Evolutionary conservation across 768 basidiomycete species (phyloP), one percentile per base, ranked within the genome.

Genomic region (Hygrophorus pudorinus): DNA sequence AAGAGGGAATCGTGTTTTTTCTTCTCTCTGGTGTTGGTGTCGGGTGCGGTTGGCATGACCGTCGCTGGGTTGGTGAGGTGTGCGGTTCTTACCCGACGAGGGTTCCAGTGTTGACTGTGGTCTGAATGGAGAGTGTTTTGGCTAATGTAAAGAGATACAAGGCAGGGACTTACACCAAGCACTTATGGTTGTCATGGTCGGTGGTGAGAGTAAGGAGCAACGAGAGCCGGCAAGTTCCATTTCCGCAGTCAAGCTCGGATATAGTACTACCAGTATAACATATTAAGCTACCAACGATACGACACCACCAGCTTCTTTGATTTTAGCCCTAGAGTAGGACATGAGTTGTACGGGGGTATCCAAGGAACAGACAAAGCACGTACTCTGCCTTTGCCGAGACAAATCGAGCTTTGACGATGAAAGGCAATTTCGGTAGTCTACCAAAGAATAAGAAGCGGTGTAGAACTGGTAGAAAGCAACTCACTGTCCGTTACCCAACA

Each of bases 331-430:
- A 42, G 16, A 44, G 32, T 28, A 42, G 13, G 29, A 38, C 17
- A 51, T 52, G 39, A 37, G 27, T 14, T 33, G 38, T 29, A 31
- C 2, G 28, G 18, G 28, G 28, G 5, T 4, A 14, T 32, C 16
- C n/a, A 47, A n/a, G 18, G 36, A 45, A 13, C 37, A 38, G 33
- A 24, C 12, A 18, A 41, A 37, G 36, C 5, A 70, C 75, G 48
- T 53, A 68, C 88, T 91, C 88, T 51, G 92, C 92, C 58, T 75
- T 81, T 54, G 68, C 73, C 33, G 91, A 94, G 43, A 97, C 92
- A 59, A 83, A 94, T 51, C 96, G 91, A 44, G 96, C 92, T 74
- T 98, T 98, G 57, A 99, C 88, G 59, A 99, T 98, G 73, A 91
- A 89, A 12, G 96, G 96, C 40, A 87, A 68, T 60, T 81, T 82